Evolutionary conservation across 2,329 filamentous ascomycete species (phyloP).

Genomic region (Beauveria medogensis): DNA sequence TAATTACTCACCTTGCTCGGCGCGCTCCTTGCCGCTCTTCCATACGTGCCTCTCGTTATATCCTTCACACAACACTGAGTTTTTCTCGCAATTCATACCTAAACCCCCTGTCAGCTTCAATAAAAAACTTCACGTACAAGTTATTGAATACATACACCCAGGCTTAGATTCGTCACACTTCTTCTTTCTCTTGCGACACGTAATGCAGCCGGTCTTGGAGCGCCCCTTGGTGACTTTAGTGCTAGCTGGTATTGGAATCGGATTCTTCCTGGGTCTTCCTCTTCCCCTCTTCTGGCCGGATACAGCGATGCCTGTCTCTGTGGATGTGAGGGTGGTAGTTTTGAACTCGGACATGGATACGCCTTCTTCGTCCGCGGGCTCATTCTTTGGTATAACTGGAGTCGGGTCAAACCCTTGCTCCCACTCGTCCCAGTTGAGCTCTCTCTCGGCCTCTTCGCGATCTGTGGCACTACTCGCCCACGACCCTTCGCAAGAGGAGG

Average conservation of each 20-base stretch:
- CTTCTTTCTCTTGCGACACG: slow-evolving; percentile 62
- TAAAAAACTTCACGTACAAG: background rate
- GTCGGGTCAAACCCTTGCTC: slow-evolving; percentile 38
- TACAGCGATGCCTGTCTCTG: slow-evolving; percentile 16
- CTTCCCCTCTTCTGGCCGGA: slow-evolving; percentile 52
- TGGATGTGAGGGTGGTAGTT: slow-evolving; percentile 25
- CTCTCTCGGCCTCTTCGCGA: slow-evolving; percentile 23
- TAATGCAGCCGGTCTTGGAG: slow-evolving; percentile 62
- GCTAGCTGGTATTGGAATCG: slow-evolving; percentile 49
- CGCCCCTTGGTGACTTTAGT: slow-evolving; percentile 71
- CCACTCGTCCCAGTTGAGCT: slow-evolving; percentile 24
- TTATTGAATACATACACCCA: slow-evolving; percentile 42
- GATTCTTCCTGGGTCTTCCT: slow-evolving; percentile 76
- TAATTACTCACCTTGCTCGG: slow-evolving; percentile 51
- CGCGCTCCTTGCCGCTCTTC: slow-evolving; percentile 74
- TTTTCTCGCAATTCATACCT: slow-evolving; percentile 89
- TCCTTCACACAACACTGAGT: slow-evolving; percentile 83
- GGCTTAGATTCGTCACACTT: slow-evolving; percentile 65
- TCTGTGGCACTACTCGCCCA: slow-evolving; percentile 29
- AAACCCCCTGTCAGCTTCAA: slow-evolving; percentile 15
- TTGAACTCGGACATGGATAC: slow-evolving; percentile 43
- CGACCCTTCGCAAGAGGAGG: slow-evolving; percentile 38
- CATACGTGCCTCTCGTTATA: slow-evolving; percentile 82
- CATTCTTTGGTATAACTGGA: slow-evolving; percentile 45
- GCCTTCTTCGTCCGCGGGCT: slow-evolving; percentile 47